Evolutionary conservation across 495 filamentous ascomycete genomes (phyloP).

Genomic region (Corynascus novoguineensis): DNA sequence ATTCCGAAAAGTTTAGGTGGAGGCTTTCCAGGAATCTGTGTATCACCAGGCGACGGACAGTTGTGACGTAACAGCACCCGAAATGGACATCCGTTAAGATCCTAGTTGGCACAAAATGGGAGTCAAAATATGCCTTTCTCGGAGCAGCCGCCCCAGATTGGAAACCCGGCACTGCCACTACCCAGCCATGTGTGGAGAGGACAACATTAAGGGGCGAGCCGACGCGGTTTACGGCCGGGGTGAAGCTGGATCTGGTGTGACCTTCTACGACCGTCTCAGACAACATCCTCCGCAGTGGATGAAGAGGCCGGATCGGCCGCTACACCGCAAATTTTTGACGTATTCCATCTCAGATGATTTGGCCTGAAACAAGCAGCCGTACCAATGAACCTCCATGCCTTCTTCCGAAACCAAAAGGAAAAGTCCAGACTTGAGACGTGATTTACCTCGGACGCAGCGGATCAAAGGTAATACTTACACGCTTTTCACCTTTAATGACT

Average conservation of each 20-base stretch:
- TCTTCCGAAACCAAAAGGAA: too few relatives aligned
- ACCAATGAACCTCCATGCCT: too few relatives aligned
- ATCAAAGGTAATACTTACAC: too few relatives aligned
- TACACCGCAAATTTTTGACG: too few relatives aligned
- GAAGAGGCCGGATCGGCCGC: too few relatives aligned
- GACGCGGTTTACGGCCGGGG: slow-evolving; percentile 15
- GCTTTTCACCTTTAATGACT: too few relatives aligned
- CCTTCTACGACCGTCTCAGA: not conserved
- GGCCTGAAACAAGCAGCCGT: too few relatives aligned
- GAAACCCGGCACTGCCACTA: not conserved
- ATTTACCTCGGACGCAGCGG: too few relatives aligned
- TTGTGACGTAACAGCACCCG: not conserved
- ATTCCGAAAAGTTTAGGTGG: not conserved
- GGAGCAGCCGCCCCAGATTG: not conserved
- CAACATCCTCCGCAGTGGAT: too few relatives aligned
- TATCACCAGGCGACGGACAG: not conserved
- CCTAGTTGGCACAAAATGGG: not conserved
- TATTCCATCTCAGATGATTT: too few relatives aligned
- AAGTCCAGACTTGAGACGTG: too few relatives aligned
- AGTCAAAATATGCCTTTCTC: not conserved
- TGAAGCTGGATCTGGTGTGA: not conserved
- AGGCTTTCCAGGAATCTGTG: not conserved
- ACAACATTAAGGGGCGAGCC: slow-evolving; percentile 6
- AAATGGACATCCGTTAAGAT: not conserved
- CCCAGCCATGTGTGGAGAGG: not conserved